These are phyloP conservation scores for Ganoderma resinaceum DNA, from an alignment of 1,284 basidiomycete species.

Conservation along the genomic window DNA sequence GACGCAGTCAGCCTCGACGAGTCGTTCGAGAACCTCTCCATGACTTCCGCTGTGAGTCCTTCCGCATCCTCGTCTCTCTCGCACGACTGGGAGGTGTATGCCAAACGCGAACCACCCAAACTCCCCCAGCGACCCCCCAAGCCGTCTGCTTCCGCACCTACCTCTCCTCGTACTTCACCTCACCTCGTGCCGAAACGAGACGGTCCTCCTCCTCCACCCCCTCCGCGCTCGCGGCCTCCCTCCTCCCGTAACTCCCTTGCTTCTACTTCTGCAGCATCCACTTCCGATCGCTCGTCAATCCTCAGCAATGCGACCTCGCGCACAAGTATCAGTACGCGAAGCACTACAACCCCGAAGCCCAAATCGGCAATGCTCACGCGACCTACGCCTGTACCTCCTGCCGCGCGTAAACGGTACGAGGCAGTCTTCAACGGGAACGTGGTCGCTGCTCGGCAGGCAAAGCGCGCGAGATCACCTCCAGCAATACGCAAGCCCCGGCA, in stretches of 20 bases:
- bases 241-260: slow-evolving; percentile 35
- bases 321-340: slow-evolving; percentile 49
- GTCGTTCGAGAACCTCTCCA: slow-evolving; percentile 74
- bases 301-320: slow-evolving; percentile 59
- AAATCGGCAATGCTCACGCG: slow-evolving; percentile 45
- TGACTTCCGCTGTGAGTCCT: slow-evolving; percentile 38
- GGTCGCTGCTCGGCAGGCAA: slow-evolving; percentile 51
- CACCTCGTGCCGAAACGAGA: slow-evolving; percentile 32
- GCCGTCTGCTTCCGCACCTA: slow-evolving; percentile 29
- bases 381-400: slow-evolving; percentile 69
- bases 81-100: slow-evolving; percentile 41
- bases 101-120: slow-evolving; percentile 52
- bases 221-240: slow-evolving; percentile 30
- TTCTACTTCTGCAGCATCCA: slow-evolving; percentile 43
- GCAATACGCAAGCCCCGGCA: slow-evolving; percentile 56
- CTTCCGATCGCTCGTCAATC: slow-evolving; percentile 70
- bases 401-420: slow-evolving; percentile 71
- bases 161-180: slow-evolving; percentile 32
- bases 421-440: slow-evolving; percentile 67
- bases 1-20: slow-evolving; percentile 69
- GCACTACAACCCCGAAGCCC: slow-evolving; percentile 33
- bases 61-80: slow-evolving; percentile 32
- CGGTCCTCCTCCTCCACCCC: slow-evolving; percentile 33
- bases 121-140: slow-evolving; percentile 58
- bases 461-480: slow-evolving; percentile 32